Percentiles rank a stretch among this genome's conserved stretches.
Evolutionary conservation across 306 rosid species (phyloP).

Genomic region (Prunus mongolica): DNA sequence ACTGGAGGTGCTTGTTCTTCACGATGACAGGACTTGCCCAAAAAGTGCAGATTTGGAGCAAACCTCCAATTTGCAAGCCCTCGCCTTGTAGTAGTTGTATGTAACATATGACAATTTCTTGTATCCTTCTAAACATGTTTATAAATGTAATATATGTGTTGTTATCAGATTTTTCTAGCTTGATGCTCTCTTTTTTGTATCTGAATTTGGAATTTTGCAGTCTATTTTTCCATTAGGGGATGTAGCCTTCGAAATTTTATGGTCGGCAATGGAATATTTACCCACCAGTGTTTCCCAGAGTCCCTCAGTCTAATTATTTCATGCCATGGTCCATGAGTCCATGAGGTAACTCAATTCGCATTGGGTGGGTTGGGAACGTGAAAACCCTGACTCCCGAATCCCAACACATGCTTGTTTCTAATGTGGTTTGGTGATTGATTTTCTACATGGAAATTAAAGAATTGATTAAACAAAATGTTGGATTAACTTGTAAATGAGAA

Average conservation of each 20-base stretch:
- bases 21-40: conserved; percentile 47
- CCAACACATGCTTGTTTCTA: too few species aligned
- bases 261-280: too few species aligned
- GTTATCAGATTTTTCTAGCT: background rate
- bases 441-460: too few species aligned
- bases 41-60: conserved; percentile 25
- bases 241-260: background rate
- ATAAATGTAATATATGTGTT: background rate
- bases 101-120: background rate
- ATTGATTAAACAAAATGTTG: too few species aligned
- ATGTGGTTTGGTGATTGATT: too few species aligned
- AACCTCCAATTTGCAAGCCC: conserved; percentile 33
- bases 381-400: too few species aligned
- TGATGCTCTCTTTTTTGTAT: background rate
- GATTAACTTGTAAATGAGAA: too few species aligned
- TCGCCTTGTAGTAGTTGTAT: conserved; percentile 35
- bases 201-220: background rate
- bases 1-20: conserved; percentile 59
- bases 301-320: too few species aligned
- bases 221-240: background rate
- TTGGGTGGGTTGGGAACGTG: too few species aligned
- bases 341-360: too few species aligned
- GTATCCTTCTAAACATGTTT: background rate
- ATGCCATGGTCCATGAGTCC: too few species aligned
- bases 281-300: too few species aligned